Evolutionary conservation across 2,329 filamentous ascomycete species (phyloP), one percentile per base, ranked within the genome.

Genomic region (Dactylellina leptospora): DNA sequence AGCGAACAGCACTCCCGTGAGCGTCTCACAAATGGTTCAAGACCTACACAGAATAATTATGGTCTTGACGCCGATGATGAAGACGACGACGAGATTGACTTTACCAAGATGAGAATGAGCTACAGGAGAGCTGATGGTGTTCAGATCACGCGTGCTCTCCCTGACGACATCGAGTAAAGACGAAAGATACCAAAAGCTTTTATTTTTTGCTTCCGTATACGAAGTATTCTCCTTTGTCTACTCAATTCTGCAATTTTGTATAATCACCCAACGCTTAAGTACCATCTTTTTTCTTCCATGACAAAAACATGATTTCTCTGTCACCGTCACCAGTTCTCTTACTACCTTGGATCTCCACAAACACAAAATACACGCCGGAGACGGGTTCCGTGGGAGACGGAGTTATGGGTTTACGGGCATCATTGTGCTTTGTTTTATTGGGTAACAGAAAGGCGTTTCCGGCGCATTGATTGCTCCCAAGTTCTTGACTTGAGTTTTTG

Each of bases 101-200:
- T 76, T 54, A 74, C 74, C 1, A 75, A 76, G 55, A 56, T 76
- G 63, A 75, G 74, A 58, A 77, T 77, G 76, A 76, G 74, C 11
- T 77, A 77, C 30, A 63, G 76, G 36, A 73, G 76, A 54, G 76
- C 76, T 20, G 76, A 77, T 69, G 76, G 76, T 59, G 75, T 76
- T n/a, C 75, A 77, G 74, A 76, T 77, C 68, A 74, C 74, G 4
- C 68, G 75, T 25, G 76, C 74, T 27, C 68, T 77, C 23, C 74
- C 74, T 36, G 75, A 75, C 16, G 74, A 75, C 25, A 63, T 64
- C 38, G 74, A 75, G 54, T 76, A 70, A 56, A 36, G 18, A n/a
- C 23, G 9, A 8, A 22, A 63, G 5, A 18, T 28, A 22, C 18
- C 40, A 44, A 45, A 45, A 45, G 40, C 22, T 25, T 61, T 23